Evolutionary conservation across 441 rosid genomes (phyloP).

Genomic region (Corymbia citriodora): DNA sequence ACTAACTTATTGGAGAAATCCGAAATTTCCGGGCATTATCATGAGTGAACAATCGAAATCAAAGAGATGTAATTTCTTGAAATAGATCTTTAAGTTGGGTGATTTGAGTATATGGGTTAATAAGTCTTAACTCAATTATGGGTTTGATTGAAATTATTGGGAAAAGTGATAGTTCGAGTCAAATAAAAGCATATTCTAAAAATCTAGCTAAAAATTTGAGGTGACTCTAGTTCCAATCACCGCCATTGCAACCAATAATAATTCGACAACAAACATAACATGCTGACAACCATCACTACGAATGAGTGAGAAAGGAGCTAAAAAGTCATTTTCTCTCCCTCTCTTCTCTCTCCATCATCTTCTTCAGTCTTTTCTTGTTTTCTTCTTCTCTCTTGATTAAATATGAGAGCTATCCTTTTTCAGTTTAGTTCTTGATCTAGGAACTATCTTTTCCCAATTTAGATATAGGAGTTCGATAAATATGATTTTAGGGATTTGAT

Average conservation of each 20-base stretch:
- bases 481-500: too few species aligned
- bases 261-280: background rate
- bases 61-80: background rate
- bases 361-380: background rate
- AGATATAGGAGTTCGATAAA: too few species aligned
- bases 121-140: background rate
- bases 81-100: background rate
- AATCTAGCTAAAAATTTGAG: background rate
- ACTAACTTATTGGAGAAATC: background rate
- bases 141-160: background rate
- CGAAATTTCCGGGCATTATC: background rate
- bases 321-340: background rate
- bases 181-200: background rate
- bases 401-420: background rate
- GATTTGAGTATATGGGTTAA: background rate
- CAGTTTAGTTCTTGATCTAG: background rate
- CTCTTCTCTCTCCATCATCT: background rate
- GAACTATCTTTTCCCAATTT: background rate
- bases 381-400: too few species aligned
- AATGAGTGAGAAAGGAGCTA: background rate
- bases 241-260: background rate
- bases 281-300: background rate
- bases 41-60: background rate
- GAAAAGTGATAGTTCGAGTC: background rate
- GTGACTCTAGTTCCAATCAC: background rate